Evolutionary conservation across 2,329 filamentous ascomycete genomes (phyloP).

Genomic region (Arthrobotrys entomopaga): DNA sequence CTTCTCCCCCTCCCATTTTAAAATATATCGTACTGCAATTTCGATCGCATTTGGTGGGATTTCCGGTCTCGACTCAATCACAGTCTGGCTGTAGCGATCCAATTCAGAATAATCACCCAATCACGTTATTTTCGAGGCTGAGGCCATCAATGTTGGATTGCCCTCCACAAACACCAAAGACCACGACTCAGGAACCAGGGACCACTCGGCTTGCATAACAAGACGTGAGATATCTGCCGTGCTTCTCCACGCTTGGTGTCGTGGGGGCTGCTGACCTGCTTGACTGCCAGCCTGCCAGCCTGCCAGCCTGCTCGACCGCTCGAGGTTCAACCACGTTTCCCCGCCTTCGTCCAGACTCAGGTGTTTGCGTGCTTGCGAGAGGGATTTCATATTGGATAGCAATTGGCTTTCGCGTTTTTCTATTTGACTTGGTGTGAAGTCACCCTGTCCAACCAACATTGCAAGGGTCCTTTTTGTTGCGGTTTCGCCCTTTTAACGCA

Average conservation of each 20-base stretch:
- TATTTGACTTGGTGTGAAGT: conserved; percentile 1
- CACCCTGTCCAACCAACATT: conserved; percentile 46
- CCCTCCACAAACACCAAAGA: conserved; percentile 9
- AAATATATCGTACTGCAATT: no score
- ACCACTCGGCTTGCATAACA: conserved; percentile 46
- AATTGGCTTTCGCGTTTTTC: conserved; percentile 9
- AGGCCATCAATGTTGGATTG: conserved; percentile 25
- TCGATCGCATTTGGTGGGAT: no score
- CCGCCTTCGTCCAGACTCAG: conserved; percentile 30
- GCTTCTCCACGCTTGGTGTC: conserved; percentile 41
- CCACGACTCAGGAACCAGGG: conserved; percentile 52
- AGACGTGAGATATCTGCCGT: conserved; percentile 33
- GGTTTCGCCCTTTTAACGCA: conserved; percentile 38
- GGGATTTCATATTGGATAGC: conserved; percentile 51
- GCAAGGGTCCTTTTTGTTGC: conserved; percentile 18
- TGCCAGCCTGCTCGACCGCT: conserved; percentile 31
- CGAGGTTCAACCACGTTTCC: conserved; percentile 51
- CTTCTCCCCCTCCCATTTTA: no score
- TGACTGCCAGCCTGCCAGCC: no score
- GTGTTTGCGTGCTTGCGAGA: conserved; percentile 5
- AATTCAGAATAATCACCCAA: conserved; percentile 4
- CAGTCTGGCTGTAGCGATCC: no score
- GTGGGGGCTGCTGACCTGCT: conserved; percentile 43
- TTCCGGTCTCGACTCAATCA: no score
- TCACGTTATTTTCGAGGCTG: conserved; percentile 44